Conservation (phyloP, 78 protist species). For the Dictyostelium capitatum region DNA sequence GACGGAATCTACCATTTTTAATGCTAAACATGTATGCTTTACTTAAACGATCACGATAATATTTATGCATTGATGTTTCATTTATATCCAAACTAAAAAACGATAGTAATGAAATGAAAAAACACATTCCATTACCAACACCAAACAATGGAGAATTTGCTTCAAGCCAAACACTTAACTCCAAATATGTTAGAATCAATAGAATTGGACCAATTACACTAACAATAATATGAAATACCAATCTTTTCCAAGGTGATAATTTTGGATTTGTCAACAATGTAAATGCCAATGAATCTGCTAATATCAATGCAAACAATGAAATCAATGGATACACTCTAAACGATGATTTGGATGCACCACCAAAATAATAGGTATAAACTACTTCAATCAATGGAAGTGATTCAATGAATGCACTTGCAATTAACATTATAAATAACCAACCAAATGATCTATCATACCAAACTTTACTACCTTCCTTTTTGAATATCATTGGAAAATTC, state of each 20-base stretch:
- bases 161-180: conserved; percentile 70
- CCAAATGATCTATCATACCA: conserved; percentile 79
- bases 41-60: conserved; percentile 59
- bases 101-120: conserved; percentile 28
- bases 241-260: conserved; percentile 59
- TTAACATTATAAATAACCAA: conserved; percentile 61
- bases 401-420: conserved; percentile 39
- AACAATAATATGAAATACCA: conserved; percentile 60
- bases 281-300: conserved; percentile 76
- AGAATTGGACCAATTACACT: conserved; percentile 58
- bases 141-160: conserved; percentile 29
- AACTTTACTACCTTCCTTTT: conserved; percentile 70
- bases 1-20: conserved; percentile 58
- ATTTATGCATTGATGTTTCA: conserved; percentile 82
- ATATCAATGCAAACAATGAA: conserved; percentile 49
- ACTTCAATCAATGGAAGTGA: conserved; percentile 66
- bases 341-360: conserved; percentile 40
- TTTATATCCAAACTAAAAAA: conserved; percentile 75
- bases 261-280: conserved; percentile 73
- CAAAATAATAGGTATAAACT: conserved; percentile 43
- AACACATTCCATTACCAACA: conserved; percentile 67
- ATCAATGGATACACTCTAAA: conserved; percentile 72
- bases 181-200: conserved; percentile 58
- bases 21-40: conserved; percentile 70
- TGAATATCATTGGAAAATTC: conserved; percentile 58